Evolutionary conservation across 192 early-diverging fungal genomes (phyloP), one percentile per base, ranked within the genome.

Genomic region (Neocallimastix lanati): DNA sequence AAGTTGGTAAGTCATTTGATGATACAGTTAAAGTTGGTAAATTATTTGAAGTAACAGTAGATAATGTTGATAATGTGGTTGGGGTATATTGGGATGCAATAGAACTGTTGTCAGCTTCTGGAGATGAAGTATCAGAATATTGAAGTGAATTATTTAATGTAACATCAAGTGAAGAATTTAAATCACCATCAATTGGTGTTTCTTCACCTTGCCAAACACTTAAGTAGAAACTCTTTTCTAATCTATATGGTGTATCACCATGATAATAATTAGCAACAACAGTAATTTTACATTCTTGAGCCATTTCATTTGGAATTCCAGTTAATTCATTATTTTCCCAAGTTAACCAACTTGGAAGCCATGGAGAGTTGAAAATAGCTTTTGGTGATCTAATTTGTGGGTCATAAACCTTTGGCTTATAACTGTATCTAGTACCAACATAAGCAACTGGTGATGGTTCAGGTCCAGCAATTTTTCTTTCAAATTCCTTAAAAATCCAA

Each of bases 401-500:
- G 82, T 94, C 93, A 89, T 89, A 92, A 38, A 94, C 87, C 14
- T 86, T 85, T 29, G 93, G 93, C 14, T 90, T 84, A 84, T 90
- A 94, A 29, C 87, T 86, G 79, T 88, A 93, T 29, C 85, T 86
- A 21, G 87, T 81, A 6, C 92, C 92, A 29, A 92, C 83, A 16
- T 87, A 82, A 12, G 89, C 91, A 83, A 89, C 85, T 79, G 90
- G 86, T 9, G n/a, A 29, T 84, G 91, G 89, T 28, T 91, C 86
- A 14, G 82, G 78, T n/a, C 88, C 85, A 13, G 88, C 90, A 80
- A 94, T 93, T 77, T 89, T 86, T 77, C 93, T 86, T 58, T 85
- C 82, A 80, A 92, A 92, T 83, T 93, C 92, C 30, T 88, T 85
- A 77, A 94, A 94, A 82, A 90, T 87, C 92, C 92, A 94, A 25